Evolutionary conservation across 2,329 filamentous ascomycete species (phyloP).

Genomic region (Ramichloridium luteum): DNA sequence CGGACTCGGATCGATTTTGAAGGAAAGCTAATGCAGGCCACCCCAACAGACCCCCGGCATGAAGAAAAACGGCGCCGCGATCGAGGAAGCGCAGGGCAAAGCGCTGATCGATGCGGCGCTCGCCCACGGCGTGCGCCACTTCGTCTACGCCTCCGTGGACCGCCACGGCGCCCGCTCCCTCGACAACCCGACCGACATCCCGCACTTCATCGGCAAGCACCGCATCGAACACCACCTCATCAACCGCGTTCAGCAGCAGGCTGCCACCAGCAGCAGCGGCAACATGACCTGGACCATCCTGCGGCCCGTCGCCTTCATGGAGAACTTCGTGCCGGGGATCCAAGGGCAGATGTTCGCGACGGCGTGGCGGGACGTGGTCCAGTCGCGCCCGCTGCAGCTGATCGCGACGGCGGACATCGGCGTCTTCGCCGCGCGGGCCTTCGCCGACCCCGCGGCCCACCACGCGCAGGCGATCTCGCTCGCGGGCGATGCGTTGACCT

Average conservation of each 20-base stretch:
- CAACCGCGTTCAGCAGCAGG: too few species aligned
- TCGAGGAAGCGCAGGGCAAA: constrained; percentile 46
- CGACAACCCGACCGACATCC: too few species aligned
- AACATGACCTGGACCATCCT: constrained; percentile 51
- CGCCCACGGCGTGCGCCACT: constrained; percentile 44
- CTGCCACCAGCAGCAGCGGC: constrained; percentile 36
- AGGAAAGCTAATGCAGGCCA: too few species aligned
- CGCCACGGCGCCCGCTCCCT: too few species aligned
- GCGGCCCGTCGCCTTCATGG: constrained; percentile 50
- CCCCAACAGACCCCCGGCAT: too few species aligned
- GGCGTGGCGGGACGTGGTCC: constrained; percentile 29
- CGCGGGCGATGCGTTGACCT: constrained; percentile 43
- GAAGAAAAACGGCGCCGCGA: too few species aligned
- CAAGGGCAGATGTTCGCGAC: constrained; percentile 40
- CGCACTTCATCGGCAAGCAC: constrained; percentile 47
- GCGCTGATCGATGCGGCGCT: constrained; percentile 47
- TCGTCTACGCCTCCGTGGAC: constrained; percentile 54
- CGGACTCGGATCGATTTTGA: too few species aligned
- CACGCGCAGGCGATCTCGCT: constrained; percentile 36
- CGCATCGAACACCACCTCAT: too few species aligned
- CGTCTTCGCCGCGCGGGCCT: constrained; percentile 37
- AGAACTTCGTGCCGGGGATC: constrained; percentile 42
- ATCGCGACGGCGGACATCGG: constrained; percentile 40
- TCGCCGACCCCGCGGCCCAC: constrained; percentile 34
- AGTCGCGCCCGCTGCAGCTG: constrained; percentile 25